Evolutionary conservation across 495 filamentous ascomycete genomes (phyloP).

Genomic region (Aspergillus hancockii): DNA sequence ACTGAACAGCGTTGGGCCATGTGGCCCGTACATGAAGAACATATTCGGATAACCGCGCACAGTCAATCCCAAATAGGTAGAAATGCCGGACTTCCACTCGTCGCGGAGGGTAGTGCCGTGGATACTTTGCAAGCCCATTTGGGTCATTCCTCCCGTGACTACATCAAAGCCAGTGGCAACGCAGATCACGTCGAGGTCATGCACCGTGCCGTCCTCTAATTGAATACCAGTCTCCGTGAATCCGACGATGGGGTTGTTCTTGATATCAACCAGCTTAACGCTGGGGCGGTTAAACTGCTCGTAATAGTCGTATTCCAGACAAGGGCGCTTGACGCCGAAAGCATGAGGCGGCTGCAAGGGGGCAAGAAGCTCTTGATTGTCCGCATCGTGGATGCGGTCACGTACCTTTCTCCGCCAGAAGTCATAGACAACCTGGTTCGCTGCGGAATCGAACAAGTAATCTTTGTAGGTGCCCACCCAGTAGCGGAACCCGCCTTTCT

Average conservation of each 20-base stretch:
- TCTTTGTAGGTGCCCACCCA: conserved; percentile 55
- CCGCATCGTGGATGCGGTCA: conserved; percentile 49
- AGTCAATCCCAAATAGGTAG: conserved; percentile 51
- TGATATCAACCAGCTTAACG: conserved; percentile 56
- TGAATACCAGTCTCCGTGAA: conserved; percentile 49
- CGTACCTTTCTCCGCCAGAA: conserved; percentile 59
- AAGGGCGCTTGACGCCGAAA: conserved; percentile 57
- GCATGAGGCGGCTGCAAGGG: conserved; percentile 51
- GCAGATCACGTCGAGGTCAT: conserved; percentile 54
- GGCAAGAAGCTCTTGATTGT: conserved; percentile 53
- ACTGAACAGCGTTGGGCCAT: conserved; percentile 49
- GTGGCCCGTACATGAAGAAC: conserved; percentile 54
- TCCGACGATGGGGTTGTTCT: conserved; percentile 47
- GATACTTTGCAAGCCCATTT: conserved; percentile 48
- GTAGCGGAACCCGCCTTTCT: conserved; percentile 51
- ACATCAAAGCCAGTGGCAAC: conserved; percentile 60
- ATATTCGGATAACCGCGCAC: conserved; percentile 54
- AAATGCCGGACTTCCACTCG: conserved; percentile 47
- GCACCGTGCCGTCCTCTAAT: conserved; percentile 37
- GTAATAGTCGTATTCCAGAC: conserved; percentile 56
- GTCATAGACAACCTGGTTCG: conserved; percentile 52
- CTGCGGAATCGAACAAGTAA: conserved; percentile 43
- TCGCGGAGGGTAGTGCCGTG: conserved; percentile 43
- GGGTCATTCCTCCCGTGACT: conserved; percentile 50
- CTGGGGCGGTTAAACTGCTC: conserved; percentile 57